These are phyloP conservation scores for Gaeumannomyces sp. DNA, from an alignment of 2,329 filamentous ascomycete species.

Conservation along the genomic window DNA sequence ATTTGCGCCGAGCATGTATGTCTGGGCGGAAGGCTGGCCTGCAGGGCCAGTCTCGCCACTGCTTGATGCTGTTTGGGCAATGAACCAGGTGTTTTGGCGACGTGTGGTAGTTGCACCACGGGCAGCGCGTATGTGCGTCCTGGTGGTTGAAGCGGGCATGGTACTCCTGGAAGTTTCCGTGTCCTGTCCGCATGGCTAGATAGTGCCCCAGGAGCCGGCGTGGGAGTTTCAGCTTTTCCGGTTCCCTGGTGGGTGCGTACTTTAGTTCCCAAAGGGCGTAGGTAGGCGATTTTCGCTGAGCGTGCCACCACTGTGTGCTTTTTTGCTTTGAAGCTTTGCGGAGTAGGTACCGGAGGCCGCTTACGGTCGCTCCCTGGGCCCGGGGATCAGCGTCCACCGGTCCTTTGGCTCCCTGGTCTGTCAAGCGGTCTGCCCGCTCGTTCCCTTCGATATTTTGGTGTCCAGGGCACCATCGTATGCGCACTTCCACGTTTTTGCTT, in stretches of 20 bases:
- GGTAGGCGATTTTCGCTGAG: background rate
- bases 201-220: background rate
- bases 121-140: background rate
- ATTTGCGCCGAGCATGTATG: background rate
- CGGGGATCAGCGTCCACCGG: conserved; percentile 2
- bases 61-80: background rate
- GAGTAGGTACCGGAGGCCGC: background rate
- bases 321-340: background rate
- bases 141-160: background rate
- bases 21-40: no score
- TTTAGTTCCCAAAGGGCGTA: background rate
- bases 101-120: background rate
- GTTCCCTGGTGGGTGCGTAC: background rate
- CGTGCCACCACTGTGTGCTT: background rate
- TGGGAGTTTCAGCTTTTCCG: background rate
- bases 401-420: background rate
- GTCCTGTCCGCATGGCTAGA: conserved; percentile 2
- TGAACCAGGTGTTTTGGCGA: background rate
- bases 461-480: conserved; percentile 3
- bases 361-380: background rate
- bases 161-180: background rate
- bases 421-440: background rate
- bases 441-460: background rate
- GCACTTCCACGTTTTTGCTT: conserved; percentile 2
- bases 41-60: no score